Percentiles rank a stretch among this genome's conserved stretches.
Evolutionary conservation across 176 grass and related monocot species (phyloP).

Genomic region (Metroxylon sagu): DNA sequence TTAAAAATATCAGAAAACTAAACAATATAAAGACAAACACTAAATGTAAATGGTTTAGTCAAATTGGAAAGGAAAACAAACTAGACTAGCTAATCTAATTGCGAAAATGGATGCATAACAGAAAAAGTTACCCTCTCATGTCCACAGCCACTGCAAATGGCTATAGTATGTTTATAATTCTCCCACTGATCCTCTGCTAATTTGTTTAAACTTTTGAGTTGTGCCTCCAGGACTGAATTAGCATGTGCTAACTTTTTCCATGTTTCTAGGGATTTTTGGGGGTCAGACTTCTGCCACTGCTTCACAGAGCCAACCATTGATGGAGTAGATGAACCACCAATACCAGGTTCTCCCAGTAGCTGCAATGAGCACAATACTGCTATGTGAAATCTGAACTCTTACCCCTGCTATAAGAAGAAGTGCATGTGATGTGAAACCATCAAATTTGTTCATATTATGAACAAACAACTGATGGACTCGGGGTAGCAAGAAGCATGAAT

Average conservation of each 20-base stretch:
- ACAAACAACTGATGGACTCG: too few relatives aligned
- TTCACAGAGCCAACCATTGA: conserved; percentile 94
- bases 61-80: too few relatives aligned
- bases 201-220: conserved; percentile 58
- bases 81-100: too few relatives aligned
- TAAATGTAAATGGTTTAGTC: too few relatives aligned
- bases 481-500: too few relatives aligned
- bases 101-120: background rate
- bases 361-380: conserved; percentile 14
- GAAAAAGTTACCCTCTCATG: conserved; percentile 46
- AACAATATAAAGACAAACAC: too few relatives aligned
- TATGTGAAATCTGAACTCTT: background rate
- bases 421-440: too few relatives aligned
- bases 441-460: too few relatives aligned
- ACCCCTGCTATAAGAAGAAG: too few relatives aligned
- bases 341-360: conserved; percentile 87
- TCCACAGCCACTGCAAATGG: conserved; percentile 39
- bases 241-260: conserved; percentile 56
- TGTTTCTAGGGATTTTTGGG: conserved; percentile 67
- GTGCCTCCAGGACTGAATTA: conserved; percentile 59
- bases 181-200: conserved; percentile 51
- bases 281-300: conserved; percentile 71
- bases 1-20: too few relatives aligned
- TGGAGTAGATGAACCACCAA: conserved; percentile 90
- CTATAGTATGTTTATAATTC: conserved; percentile 40